Evolutionary conservation across 176 grass and related monocot species (phyloP).

Genomic region (Coix lacrymajobi): DNA sequence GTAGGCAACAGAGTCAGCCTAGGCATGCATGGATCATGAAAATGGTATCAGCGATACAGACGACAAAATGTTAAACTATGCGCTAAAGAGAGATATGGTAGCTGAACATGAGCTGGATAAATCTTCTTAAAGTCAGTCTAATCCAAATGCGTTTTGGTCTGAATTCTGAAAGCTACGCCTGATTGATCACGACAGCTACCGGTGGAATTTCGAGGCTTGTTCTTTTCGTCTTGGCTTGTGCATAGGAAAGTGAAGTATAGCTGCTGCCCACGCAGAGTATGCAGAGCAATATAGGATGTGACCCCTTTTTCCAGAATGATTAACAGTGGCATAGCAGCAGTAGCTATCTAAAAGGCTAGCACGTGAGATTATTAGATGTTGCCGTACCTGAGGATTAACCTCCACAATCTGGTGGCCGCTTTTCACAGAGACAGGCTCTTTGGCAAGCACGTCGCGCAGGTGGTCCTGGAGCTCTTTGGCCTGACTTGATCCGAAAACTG

Average conservation of each 20-base stretch:
- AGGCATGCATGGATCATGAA: neutral
- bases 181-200: constrained; percentile 36
- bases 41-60: neutral
- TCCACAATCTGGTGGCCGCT: constrained; percentile 43
- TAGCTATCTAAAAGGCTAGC: neutral
- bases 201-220: constrained; percentile 1
- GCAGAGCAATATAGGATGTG: neutral
- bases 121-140: constrained; percentile 38
- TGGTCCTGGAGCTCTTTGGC: constrained; percentile 48
- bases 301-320: neutral
- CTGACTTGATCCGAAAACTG: constrained; percentile 25
- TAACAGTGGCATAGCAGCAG: neutral
- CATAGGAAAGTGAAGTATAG: constrained; percentile 12
- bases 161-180: constrained; percentile 40
- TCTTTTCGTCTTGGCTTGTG: constrained; percentile 5
- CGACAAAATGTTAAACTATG: neutral
- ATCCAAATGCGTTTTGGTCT: constrained; percentile 37
- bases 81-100: constrained; percentile 37
- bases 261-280: neutral
- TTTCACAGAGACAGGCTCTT: constrained; percentile 32
- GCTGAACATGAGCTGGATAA: constrained; percentile 33
- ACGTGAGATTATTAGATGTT: constrained; percentile 5
- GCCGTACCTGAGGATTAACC: constrained; percentile 42
- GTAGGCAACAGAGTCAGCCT: neutral
- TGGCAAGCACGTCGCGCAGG: constrained; percentile 33